Conservation (phyloP, 1,139 yeast species). For the Geotrichum europaeum region DNA sequence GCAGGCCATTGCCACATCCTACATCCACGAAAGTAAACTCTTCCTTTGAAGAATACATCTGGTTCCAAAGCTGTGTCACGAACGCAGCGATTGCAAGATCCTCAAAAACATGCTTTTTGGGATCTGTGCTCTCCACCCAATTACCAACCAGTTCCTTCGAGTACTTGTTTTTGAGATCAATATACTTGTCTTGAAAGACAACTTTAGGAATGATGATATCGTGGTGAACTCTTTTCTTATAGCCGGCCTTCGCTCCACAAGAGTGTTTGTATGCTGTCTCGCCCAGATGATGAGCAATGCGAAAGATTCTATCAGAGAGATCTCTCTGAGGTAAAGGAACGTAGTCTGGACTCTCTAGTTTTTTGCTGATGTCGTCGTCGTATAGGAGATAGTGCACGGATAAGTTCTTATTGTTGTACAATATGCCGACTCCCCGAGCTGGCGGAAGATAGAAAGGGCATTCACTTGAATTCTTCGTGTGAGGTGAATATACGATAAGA, state of each 20-base stretch:
- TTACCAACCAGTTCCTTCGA: conserved; percentile 68
- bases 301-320: conserved; percentile 53
- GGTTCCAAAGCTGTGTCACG: conserved; percentile 78
- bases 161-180: conserved; percentile 72
- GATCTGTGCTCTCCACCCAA: conserved; percentile 94
- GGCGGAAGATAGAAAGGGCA: conserved; percentile 87
- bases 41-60: conserved; percentile 44
- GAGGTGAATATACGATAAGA: conserved; percentile 71
- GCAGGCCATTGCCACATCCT: conserved; percentile 93
- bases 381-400: conserved; percentile 80
- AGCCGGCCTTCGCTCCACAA: conserved; percentile 74
- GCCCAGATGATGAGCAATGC: conserved; percentile 75
- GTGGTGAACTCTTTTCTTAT: conserved; percentile 81
- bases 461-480: conserved; percentile 51
- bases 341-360: conserved; percentile 16
- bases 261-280: conserved; percentile 83
- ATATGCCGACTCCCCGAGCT: conserved; percentile 72
- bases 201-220: conserved; percentile 81
- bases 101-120: conserved; percentile 92
- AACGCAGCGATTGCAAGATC: conserved; percentile 96
- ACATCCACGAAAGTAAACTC: conserved; percentile 74
- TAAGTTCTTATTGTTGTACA: conserved; percentile 47
- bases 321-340: conserved; percentile 17
- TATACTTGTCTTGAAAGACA: conserved; percentile 76
- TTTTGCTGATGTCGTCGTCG: conserved; percentile 29